Base-by-base conservation (phyloP, 2,329 filamentous ascomycete species). In the Cephalotrichum gorgonifer region DNA sequence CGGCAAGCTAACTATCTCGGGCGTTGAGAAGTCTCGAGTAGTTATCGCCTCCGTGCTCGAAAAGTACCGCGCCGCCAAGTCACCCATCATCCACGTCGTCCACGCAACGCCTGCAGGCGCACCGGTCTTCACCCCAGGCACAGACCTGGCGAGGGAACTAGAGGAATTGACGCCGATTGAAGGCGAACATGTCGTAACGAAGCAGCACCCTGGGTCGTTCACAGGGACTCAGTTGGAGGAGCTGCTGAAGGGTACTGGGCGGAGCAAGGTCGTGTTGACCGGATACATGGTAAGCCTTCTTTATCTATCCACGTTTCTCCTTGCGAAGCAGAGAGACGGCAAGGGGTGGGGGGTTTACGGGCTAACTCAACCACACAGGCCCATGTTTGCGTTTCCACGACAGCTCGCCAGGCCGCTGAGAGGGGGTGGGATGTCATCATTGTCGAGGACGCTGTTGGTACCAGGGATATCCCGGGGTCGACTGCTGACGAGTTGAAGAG, bases 81-180 rank as follows among this genome's bases (percentile, higher is more conserved):
- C 71, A 23, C 61, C 63, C 7, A 57, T 85, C 45, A 74, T 85
- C 1, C 82, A 86, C 57, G 67, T 86, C 6, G 64, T 78, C 9
- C 82, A 86, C 60, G 61, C 71, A 45, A 72, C 73, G 0, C 79
- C 81, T 2, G 69, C 73, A 0, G 80, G 78, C 2, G 78, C 82
- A 1, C 82, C 82, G 0, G 69, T 86, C 4, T 86, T 86, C 62
- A 86, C 81, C 0, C 76, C 79, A 0, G 69, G 67, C 3, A 85
- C 81, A 0, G 57, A 68, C 4, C 66, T 86, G 5, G 80, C 76
- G 0, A 66, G 78, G 33, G 77, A 80, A 52, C 83, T 85, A 53
- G 66, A 73, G 1, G 79, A 83, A 55, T 62, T 86, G 38, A 70
- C 64, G 26, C 74, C 81, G 0, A 60, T 66, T 52, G 61, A 68